Base-by-base conservation (phyloP, 208 protist species). In the Trichomonas vaginalis region DNA sequence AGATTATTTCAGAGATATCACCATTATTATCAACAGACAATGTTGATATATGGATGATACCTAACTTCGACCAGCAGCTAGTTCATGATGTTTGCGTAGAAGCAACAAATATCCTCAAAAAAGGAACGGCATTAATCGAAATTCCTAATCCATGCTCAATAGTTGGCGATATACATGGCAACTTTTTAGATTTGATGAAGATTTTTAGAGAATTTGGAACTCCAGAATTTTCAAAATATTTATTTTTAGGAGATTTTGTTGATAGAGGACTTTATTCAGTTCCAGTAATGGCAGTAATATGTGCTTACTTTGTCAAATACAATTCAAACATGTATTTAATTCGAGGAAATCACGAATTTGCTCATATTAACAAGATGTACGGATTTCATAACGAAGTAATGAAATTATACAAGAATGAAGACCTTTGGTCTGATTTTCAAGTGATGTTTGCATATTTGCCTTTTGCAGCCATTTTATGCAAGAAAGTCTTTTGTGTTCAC, bases 221-320 rank as follows among this genome's bases (percentile, higher is more conserved):
- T 35, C 86, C 86, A 39, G 40, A 42, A 40, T 35, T 35, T 3
- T 51, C 17, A 48, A 48, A 51, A 51, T 92, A 92, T 32, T 23
- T 92, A 35, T 92, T 92, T 39, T 45, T 92, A n/a, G 86, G 86
- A 12, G 86, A 92, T 92, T 92, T 92, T 51, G 86, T 92, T 23
- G 86, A 92, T 51, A 48, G 86, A 51, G 86, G 86, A 56, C 3
- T n/a, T 39, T 48, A 92, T 51, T 92, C 86, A 4, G 10, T 47
- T 23, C 14, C 40, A 27, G 86, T 92, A 39, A 12, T 92, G 35
- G 27, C 27, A 14, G 12, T 92, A 39, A 51, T 92, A 51, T 51
- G 42, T 6, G 3, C 86, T n/a, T 92, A 27, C 27, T 35, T 92
- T 3, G 0, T 48, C 9, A 48, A 56, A 92, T 92, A 92, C 46